These are phyloP conservation scores for Amanita polypyramis DNA, from an alignment of 768 basidiomycete genomes.

Conservation along the genomic window DNA sequence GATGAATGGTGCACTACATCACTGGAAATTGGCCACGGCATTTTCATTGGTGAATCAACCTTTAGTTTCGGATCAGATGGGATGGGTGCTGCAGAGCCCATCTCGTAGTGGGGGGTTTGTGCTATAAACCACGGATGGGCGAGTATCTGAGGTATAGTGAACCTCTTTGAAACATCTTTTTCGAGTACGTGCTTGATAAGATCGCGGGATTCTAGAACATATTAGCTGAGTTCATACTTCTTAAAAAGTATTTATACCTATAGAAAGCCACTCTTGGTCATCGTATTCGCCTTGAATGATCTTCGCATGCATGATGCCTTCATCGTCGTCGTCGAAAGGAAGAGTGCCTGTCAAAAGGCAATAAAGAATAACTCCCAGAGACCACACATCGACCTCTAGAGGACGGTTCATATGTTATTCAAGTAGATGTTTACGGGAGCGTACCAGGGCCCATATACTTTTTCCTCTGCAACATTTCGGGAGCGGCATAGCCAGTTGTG, in stretches of 20 bases:
- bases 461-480: slow-evolving; percentile 82
- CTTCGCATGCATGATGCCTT: slow-evolving; percentile 69
- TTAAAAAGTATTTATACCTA: slow-evolving; percentile 37
- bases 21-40: slow-evolving; percentile 15
- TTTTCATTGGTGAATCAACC: slow-evolving; percentile 13
- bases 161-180: slow-evolving; percentile 65
- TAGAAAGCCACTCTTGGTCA: slow-evolving; percentile 86
- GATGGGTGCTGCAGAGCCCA: slow-evolving; percentile 11
- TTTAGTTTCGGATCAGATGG: slow-evolving; percentile 13
- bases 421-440: slow-evolving; percentile 15
- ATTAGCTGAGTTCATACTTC: slow-evolving; percentile 6
- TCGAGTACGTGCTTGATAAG: slow-evolving; percentile 70
- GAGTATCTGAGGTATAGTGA: slow-evolving; percentile 78
- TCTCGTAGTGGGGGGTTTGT: not conserved
- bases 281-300: slow-evolving; percentile 84
- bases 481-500: slow-evolving; percentile 88
- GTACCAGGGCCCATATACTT: slow-evolving; percentile 86
- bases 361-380: slow-evolving; percentile 86
- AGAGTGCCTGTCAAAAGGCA: slow-evolving; percentile 81
- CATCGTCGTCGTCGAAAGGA: slow-evolving; percentile 88
- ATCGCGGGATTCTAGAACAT: slow-evolving; percentile 65
- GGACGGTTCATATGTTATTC: slow-evolving; percentile 7
- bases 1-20: slow-evolving; percentile 32
- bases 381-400: slow-evolving; percentile 93
- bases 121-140: slow-evolving; percentile 72